These are phyloP conservation scores for Tolypocladium album DNA, from an alignment of 2,329 filamentous ascomycete genomes.

Conservation along the genomic window DNA sequence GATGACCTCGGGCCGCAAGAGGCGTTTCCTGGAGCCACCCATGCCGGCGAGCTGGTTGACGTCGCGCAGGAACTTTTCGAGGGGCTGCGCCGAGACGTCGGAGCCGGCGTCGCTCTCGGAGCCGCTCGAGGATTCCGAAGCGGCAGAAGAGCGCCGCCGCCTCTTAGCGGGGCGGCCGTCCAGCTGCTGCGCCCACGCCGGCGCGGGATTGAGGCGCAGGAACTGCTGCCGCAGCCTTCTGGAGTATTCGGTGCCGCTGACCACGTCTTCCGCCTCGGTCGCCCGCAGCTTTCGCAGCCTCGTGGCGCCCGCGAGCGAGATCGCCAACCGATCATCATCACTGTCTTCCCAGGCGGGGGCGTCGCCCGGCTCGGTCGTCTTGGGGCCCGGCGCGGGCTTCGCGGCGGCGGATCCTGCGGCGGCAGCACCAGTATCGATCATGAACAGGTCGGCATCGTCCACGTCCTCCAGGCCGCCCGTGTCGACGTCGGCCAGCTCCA, in stretches of 20 bases:
- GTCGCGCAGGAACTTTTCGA: constrained; percentile 71
- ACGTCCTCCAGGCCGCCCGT: constrained; percentile 45
- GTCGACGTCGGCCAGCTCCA: constrained; percentile 30
- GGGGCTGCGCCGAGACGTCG: constrained; percentile 58
- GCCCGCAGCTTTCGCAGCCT: constrained; percentile 74
- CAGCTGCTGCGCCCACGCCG: constrained; percentile 46
- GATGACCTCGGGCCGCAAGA: constrained; percentile 75
- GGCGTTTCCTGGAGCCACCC: constrained; percentile 48
- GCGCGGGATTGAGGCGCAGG: constrained; percentile 46
- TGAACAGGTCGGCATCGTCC: constrained; percentile 76
- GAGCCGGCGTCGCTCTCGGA: constrained; percentile 49
- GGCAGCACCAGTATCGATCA: constrained; percentile 58
- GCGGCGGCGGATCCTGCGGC: constrained; percentile 21
- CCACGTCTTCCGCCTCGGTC: constrained; percentile 72
- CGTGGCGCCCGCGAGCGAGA: constrained; percentile 69
- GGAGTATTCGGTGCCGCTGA: constrained; percentile 79
- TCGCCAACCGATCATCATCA: constrained; percentile 77
- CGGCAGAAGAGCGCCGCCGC: constrained; percentile 39
- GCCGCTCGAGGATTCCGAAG: constrained; percentile 37
- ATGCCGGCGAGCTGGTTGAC: constrained; percentile 53
- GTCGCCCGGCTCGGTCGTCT: constrained; percentile 18
- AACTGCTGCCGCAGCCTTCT: constrained; percentile 71
- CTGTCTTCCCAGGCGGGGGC: constrained; percentile 82
- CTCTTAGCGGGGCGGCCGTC: constrained; percentile 40
- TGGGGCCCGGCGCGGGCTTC: constrained; percentile 13